Evolutionary conservation across 2,329 filamentous ascomycete species (phyloP).

Genomic region (Sarocladiaceae sp.): DNA sequence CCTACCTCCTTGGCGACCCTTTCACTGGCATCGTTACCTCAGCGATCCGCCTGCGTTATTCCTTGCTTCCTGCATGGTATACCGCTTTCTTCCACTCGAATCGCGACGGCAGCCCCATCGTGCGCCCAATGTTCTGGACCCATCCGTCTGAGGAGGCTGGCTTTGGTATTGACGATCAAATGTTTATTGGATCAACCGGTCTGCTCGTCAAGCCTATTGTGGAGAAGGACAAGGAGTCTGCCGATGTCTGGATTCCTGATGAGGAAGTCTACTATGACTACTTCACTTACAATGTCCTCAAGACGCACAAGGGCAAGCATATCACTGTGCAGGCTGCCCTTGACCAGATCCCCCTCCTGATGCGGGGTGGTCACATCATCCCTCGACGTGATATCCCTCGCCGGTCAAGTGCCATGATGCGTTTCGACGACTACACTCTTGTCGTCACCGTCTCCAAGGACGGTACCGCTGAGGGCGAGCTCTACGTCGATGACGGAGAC

Average conservation of each 20-base stretch:
- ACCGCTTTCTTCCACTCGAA: conserved; percentile 92
- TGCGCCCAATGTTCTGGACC: conserved; percentile 89
- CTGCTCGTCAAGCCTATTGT: conserved; percentile 91
- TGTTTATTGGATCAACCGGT: conserved; percentile 85
- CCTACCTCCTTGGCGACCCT: conserved; percentile 81
- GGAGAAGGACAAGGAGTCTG: conserved; percentile 65
- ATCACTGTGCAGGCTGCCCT: conserved; percentile 72
- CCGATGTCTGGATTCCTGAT: conserved; percentile 84
- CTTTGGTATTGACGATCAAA: conserved; percentile 88
- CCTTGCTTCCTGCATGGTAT: conserved; percentile 90
- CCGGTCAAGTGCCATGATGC: conserved; percentile 84
- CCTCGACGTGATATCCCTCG: conserved; percentile 84
- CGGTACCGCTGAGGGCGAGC: conserved; percentile 64
- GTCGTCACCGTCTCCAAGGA: conserved; percentile 65
- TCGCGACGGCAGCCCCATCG: conserved; percentile 76
- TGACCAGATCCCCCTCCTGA: conserved; percentile 82
- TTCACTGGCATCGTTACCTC: conserved; percentile 83
- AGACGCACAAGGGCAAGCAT: conserved; percentile 63
- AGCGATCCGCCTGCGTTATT: conserved; percentile 83
- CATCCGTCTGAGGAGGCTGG: conserved; percentile 82
- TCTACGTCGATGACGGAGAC: conserved; percentile 94
- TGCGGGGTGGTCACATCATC: conserved; percentile 91
- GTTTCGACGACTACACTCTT: conserved; percentile 90
- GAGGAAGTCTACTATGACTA: conserved; percentile 93
- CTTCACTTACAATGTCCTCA: conserved; percentile 76